Conservation (phyloP, 75 land plant genomes). For the Isoetes taiwanensis region DNA sequence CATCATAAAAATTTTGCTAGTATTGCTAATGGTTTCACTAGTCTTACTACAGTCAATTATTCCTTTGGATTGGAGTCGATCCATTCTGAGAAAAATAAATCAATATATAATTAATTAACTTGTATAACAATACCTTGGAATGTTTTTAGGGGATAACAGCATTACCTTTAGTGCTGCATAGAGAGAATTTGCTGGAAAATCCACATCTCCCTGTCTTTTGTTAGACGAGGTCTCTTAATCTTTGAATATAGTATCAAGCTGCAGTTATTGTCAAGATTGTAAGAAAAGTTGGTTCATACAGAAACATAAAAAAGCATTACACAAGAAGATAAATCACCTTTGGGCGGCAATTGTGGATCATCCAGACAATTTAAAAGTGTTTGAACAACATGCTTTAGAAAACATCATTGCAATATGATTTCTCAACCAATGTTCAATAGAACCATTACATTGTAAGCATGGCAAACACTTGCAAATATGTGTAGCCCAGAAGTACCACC, state of each 20-base stretch:
- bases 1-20: slow-evolving; percentile 90
- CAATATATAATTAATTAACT: too few relatives aligned
- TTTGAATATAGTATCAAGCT: slow-evolving; percentile 72
- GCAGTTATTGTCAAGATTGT: slow-evolving; percentile 11
- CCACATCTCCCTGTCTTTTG: slow-evolving; percentile 35
- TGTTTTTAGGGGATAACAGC: too few relatives aligned
- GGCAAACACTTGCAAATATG: too few relatives aligned
- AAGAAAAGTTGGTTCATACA: too few relatives aligned
- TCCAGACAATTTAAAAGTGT: slow-evolving; percentile 74
- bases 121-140: too few relatives aligned
- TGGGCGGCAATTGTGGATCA: slow-evolving; percentile 90
- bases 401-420: neutral
- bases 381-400: slow-evolving; percentile 58
- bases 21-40: slow-evolving; percentile 70
- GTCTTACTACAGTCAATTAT: slow-evolving; percentile 47
- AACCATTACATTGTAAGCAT: too few relatives aligned
- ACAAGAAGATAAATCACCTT: too few relatives aligned
- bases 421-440: too few relatives aligned
- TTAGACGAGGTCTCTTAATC: slow-evolving; percentile 49
- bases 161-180: slow-evolving; percentile 62
- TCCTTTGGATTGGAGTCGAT: too few relatives aligned
- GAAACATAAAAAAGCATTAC: neutral
- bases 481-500: slow-evolving; percentile 37
- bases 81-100: too few relatives aligned
- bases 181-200: slow-evolving; percentile 81